Evolutionary conservation across 139 green algal species (phyloP).

Genomic region (Desmodesmus armatus): DNA sequence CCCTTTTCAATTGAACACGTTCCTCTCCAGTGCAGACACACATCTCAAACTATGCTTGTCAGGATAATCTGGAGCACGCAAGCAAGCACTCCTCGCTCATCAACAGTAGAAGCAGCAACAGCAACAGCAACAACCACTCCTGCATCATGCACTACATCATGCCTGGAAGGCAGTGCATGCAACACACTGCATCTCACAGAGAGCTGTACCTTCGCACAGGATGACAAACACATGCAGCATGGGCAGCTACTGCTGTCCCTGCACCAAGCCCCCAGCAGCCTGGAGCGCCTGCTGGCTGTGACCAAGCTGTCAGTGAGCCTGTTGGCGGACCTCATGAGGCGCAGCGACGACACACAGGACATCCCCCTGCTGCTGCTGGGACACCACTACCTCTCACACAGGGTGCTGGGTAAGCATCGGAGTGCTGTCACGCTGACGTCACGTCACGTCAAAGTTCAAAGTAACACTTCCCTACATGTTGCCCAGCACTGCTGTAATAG

Average conservation of each 20-base stretch:
- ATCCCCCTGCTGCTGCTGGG: conserved; percentile 54
- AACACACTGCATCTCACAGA: neutral
- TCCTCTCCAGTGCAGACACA: no score
- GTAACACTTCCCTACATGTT: no score
- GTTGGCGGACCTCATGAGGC: conserved; percentile 44
- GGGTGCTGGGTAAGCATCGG: conserved; percentile 16
- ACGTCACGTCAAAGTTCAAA: no score
- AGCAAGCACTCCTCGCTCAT: neutral
- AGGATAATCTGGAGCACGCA: no score
- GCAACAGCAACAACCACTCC: neutral
- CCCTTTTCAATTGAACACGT: no score
- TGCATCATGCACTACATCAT: neutral
- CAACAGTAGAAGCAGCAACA: neutral
- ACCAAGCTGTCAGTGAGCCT: conserved; percentile 38
- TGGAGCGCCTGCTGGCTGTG: conserved; percentile 52
- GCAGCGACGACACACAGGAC: conserved; percentile 38
- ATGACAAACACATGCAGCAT: conserved; percentile 48
- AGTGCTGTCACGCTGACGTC: no score
- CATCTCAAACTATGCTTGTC: no score
- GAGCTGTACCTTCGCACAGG: conserved; percentile 25
- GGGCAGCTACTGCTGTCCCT: conserved; percentile 32
- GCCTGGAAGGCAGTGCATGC: neutral
- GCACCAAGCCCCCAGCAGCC: neutral
- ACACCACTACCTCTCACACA: conserved; percentile 54
- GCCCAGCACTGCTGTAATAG: no score